Percentiles rank a stretch among this genome's conserved stretches.
phyloP scores from a whole-genome alignment of 2,329 filamentous ascomycete genomes.

The Acephala macrosclerotiorum region DNA sequence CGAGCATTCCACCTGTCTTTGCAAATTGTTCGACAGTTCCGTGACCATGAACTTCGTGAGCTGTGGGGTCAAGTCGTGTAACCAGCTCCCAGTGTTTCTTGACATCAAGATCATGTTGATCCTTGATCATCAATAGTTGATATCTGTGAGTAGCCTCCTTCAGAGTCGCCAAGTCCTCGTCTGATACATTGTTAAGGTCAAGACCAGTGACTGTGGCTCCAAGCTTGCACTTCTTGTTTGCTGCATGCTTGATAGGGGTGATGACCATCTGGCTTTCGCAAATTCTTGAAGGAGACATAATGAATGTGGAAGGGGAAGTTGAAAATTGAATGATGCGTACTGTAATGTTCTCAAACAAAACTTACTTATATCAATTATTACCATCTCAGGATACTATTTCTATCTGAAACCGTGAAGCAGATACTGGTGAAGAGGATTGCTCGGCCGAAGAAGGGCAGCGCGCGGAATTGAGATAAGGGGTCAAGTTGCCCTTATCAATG shows the following conservation, averaged over 20 bases:
- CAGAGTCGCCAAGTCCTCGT: conserved; percentile 47
- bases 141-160: conserved; percentile 51
- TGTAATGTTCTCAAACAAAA: neutral
- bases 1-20: conserved; percentile 49
- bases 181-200: conserved; percentile 49
- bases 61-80: conserved; percentile 51
- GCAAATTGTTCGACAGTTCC: conserved; percentile 51
- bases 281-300: conserved; percentile 33
- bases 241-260: conserved; percentile 31
- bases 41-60: conserved; percentile 51
- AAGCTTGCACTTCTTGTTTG: conserved; percentile 42
- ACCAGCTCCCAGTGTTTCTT: conserved; percentile 55
- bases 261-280: conserved; percentile 24
- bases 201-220: conserved; percentile 48
- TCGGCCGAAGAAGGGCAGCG: conserved; percentile 16
- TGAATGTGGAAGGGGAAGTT: neutral
- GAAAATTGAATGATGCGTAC: neutral
- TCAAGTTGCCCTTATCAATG: neutral
- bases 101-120: conserved; percentile 50
- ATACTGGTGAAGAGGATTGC: conserved; percentile 2
- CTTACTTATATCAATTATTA: conserved; percentile 1
- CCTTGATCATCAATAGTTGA: conserved; percentile 53
- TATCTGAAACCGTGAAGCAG: conserved; percentile 10
- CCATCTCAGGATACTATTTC: neutral
- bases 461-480: conserved; percentile 7